Base-by-base conservation (phyloP, 495 filamentous ascomycete genomes). In the Thermothielavioides terrestris region DNA sequence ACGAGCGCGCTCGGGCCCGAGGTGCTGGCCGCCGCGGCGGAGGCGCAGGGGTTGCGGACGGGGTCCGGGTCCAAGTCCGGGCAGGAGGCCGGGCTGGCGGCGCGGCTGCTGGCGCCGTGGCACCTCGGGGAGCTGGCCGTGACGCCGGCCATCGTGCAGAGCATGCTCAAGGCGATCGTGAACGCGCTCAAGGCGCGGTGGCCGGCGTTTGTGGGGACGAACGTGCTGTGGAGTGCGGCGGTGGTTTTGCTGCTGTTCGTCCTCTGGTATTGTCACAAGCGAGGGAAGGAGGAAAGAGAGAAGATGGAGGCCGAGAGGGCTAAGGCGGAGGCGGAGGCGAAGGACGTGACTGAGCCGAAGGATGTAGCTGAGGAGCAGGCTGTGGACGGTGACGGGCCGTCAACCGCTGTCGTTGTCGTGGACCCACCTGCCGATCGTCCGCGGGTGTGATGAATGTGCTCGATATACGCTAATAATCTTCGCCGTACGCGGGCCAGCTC, bases 191-290 rank as follows among this genome's bases (percentile, higher is more conserved):
- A 87, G 64, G 68, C 83, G 46, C 70, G 89, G 28, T 98, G 90
- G 71, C 92, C 92, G 1, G 85, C 86, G 1, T 84, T 92, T 37
- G 68, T 95, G 50, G 82, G 79, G 15, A 86, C 88, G 58, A 96
- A 91, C 67, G 81, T 92, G 27, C 73, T 95, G 4, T 84, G 91
- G 80, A 89, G 85, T 48, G 62, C 96, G 41, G 89, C 84, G 0
- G 65, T 96, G 9, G 90, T 90, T 60, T 72, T 96, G 50, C 72
- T 98, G 11, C 68, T 98, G 26, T 88, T 90, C 62, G 86, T 91
- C 42, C 78, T 97, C 51, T 98, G 91, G 91, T 98, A 98, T 64
- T 96, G 88, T 66, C 86, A 96, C 64, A 95, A 95, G 65, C 81
- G 92, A 12, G 92, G 92, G 30, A 78, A 79, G 14, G 92, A 98